Evolutionary conservation across 1,284 basidiomycete genomes (phyloP).

Genomic region (Moesziomyces antarcticus): DNA sequence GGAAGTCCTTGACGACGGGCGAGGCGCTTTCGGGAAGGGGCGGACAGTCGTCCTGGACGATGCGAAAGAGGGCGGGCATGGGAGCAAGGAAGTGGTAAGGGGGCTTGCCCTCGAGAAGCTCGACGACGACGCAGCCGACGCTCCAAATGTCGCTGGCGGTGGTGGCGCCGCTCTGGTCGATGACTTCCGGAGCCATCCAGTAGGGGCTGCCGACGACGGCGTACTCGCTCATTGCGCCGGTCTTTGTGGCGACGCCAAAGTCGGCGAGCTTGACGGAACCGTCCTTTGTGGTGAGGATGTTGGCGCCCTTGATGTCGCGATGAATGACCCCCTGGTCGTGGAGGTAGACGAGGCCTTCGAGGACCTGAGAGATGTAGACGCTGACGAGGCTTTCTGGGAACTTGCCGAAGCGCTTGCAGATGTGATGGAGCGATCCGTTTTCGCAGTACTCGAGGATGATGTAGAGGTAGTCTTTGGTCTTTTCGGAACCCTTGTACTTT

Average conservation of each 20-base stretch:
- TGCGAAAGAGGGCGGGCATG: conserved; percentile 97
- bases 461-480: conserved; percentile 91
- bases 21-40: conserved; percentile 94
- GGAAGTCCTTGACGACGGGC: conserved; percentile 88
- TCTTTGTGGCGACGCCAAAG: conserved; percentile 53
- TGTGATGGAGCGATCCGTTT: conserved; percentile 94
- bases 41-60: conserved; percentile 96
- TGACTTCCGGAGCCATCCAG: conserved; percentile 68
- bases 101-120: conserved; percentile 92
- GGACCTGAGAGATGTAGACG: conserved; percentile 91
- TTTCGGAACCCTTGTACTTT: conserved; percentile 97
- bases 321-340: conserved; percentile 66
- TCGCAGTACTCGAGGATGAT: conserved; percentile 99
- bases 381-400: conserved; percentile 96
- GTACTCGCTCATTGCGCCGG: conserved; percentile 45
- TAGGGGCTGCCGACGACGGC: conserved; percentile 70
- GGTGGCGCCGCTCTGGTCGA: conserved; percentile 86
- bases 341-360: conserved; percentile 57
- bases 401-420: conserved; percentile 96
- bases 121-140: conserved; percentile 95
- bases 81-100: conserved; percentile 95
- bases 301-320: conserved; percentile 68
- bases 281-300: conserved; percentile 75
- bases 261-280: conserved; percentile 68
- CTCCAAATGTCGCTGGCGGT: conserved; percentile 97